Evolutionary conservation across 176 grass and related monocot species (phyloP), one percentile per base, ranked within the genome.

Genomic region (Triticum urartu): DNA sequence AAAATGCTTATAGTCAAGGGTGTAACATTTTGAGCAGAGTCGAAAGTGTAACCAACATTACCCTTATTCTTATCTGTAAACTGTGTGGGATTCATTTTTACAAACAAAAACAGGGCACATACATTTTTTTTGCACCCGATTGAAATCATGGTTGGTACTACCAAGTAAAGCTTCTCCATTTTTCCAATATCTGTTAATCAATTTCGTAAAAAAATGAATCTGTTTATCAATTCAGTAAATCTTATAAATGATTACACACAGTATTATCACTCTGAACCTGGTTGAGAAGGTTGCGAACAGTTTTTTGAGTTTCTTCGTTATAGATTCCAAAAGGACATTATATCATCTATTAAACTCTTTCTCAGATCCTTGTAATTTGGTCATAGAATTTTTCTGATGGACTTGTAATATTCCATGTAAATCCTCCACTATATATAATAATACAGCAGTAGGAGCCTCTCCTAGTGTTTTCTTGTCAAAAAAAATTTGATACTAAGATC

Each of bases 71-170:
- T 83, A n/a, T 83, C 21, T 75, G n/a, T 71, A 73, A 42, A 15
- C 11, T 66, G 54, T 30, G 6, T 88, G 11, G 8, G 56, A 52
- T 88, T 72, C 15, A 1, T 70, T 58, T 30, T 40, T 79, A 73
- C 40, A 42, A 10, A 73, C 15, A 9, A 75, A 35, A 15, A 64
- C 35, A 18, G 59, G 7, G 21, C 0, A 86, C 60, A 70, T 40
- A 61, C 26, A 88, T 78, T 81, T 12, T 60, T 83, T 6, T 38
- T 61, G 64, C 18, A 38, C 80, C 72, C 38, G 48, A 77, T 77
- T 67, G 72, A 78, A 78, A 52, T 54, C 13, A 75, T 21, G 58
- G 3, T 3, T 67, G 56, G 56, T 28, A 47, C 33, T 17, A 17
- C 14, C 48, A 52, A 52, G 48, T 52, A 52, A 52, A 52, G 48